phyloP scores from a whole-genome alignment of 2,329 filamentous ascomycete genomes.

The Chaetomiaceae sp. region DNA sequence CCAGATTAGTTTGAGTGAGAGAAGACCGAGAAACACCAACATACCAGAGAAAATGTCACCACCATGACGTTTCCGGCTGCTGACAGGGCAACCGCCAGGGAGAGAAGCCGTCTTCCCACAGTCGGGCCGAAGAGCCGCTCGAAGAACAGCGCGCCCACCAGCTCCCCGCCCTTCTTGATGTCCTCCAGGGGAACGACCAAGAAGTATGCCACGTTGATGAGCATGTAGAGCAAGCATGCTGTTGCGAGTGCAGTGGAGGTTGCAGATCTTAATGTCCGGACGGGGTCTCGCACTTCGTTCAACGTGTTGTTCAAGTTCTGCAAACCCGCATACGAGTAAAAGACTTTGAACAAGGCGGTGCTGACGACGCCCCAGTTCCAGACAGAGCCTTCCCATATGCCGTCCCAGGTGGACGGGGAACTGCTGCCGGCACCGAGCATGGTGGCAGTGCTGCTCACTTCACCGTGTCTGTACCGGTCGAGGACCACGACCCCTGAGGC shows the following conservation, averaged over 20 bases:
- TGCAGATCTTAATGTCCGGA: slow-evolving; percentile 60
- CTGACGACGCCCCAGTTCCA: slow-evolving; percentile 67
- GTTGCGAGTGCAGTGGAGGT: slow-evolving; percentile 57
- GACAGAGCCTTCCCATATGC: slow-evolving; percentile 59
- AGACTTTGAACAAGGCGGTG: slow-evolving; percentile 63
- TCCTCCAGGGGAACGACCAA: slow-evolving; percentile 63
- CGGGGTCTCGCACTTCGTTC: slow-evolving; percentile 65
- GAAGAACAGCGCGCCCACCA: slow-evolving; percentile 66
- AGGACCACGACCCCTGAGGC: slow-evolving; percentile 51
- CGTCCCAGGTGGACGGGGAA: slow-evolving; percentile 40
- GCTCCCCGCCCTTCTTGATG: slow-evolving; percentile 61
- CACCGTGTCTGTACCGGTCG: slow-evolving; percentile 31
- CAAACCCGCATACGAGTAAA: slow-evolving; percentile 65
- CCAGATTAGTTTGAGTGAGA: no score
- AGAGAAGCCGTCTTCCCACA: slow-evolving; percentile 54
- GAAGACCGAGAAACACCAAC: slow-evolving; percentile 21
- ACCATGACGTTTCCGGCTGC: slow-evolving; percentile 70
- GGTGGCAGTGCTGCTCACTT: neutral
- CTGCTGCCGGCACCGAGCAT: no score
- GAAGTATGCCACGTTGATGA: slow-evolving; percentile 61
- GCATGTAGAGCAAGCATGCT: slow-evolving; percentile 59
- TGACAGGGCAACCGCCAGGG: slow-evolving; percentile 62
- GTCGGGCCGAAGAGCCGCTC: slow-evolving; percentile 56
- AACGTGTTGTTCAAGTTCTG: slow-evolving; percentile 66
- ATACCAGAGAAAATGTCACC: slow-evolving; percentile 62